phyloP scores from a whole-genome alignment of 257 asterid species.

The Rubia yunnanensis region DNA sequence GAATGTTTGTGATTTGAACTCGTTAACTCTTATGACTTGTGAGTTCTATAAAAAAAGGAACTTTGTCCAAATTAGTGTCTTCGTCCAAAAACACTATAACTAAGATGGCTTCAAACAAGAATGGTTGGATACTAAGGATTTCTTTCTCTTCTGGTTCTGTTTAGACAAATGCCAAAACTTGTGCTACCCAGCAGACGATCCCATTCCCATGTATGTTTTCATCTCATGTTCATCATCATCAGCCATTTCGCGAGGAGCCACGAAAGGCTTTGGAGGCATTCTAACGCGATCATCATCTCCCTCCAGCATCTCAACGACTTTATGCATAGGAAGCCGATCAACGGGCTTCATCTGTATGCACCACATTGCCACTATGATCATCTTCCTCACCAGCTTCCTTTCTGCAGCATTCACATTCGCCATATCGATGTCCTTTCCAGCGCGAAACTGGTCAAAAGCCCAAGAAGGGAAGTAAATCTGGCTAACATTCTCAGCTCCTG shows the following conservation, averaged over 20 bases:
- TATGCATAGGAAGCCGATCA: constrained; percentile 38
- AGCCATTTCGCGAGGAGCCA: constrained; percentile 15
- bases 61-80: too few relatives aligned
- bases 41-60: too few relatives aligned
- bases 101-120: too few relatives aligned
- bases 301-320: constrained; percentile 47
- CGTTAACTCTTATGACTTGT: too few relatives aligned
- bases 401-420: constrained; percentile 28
- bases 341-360: constrained; percentile 44
- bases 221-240: constrained; percentile 15
- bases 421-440: constrained; percentile 28
- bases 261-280: constrained; percentile 38
- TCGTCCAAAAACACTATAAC: too few relatives aligned
- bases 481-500: constrained; percentile 17
- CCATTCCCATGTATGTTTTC: not conserved
- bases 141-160: not conserved
- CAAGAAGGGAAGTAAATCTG: constrained; percentile 40
- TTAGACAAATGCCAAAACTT: not conserved
- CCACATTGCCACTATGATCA: constrained; percentile 40
- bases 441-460: constrained; percentile 30
- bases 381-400: constrained; percentile 35
- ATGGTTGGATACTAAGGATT: not conserved
- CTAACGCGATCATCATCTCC: constrained; percentile 21
- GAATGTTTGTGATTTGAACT: too few relatives aligned
- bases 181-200: not conserved